Conservation (phyloP, 1,284 basidiomycete species). For the Paramarasmius palmivorus region DNA sequence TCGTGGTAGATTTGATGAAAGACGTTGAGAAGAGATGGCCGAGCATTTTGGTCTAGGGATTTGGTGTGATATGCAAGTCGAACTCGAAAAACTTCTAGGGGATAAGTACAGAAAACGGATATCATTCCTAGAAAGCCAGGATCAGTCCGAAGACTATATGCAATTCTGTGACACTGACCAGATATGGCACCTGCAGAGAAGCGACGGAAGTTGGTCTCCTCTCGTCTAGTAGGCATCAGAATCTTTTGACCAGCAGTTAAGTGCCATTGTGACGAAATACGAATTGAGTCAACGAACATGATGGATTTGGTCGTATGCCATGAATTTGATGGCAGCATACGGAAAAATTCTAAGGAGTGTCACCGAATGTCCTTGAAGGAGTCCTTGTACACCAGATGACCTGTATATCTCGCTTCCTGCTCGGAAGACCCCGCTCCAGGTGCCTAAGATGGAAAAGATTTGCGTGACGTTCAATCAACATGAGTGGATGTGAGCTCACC, state of each 20-base stretch:
- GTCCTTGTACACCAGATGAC: slow-evolving; percentile 72
- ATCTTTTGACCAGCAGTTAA: slow-evolving; percentile 33
- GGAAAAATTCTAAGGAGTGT: slow-evolving; percentile 89
- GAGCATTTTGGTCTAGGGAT: slow-evolving; percentile 33
- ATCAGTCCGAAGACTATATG: slow-evolving; percentile 1
- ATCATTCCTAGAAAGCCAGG: slow-evolving; percentile 65
- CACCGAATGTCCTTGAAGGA: slow-evolving; percentile 95
- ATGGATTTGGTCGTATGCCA: slow-evolving; percentile 92
- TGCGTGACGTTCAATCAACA: slow-evolving; percentile 2
- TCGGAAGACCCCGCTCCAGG: slow-evolving; percentile 83
- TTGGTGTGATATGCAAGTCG: slow-evolving; percentile 91
- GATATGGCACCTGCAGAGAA: slow-evolving; percentile 90
- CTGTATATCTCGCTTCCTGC: slow-evolving; percentile 84
- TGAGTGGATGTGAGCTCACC: slow-evolving; percentile 47
- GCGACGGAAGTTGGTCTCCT: slow-evolving; percentile 81
- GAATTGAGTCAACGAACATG: slow-evolving; percentile 45
- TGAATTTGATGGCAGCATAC: slow-evolving; percentile 97
- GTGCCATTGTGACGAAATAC: background rate
- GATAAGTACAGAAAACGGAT: slow-evolving; percentile 92
- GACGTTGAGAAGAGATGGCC: slow-evolving; percentile 63
- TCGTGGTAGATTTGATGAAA: slow-evolving; percentile 75
- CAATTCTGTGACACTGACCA: slow-evolving; percentile 47
- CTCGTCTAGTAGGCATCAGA: slow-evolving; percentile 82
- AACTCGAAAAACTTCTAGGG: slow-evolving; percentile 93
- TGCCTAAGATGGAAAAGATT: slow-evolving; percentile 44